These are phyloP conservation scores for Fusarium sp. DNA, from an alignment of 2,329 filamentous ascomycete genomes.

Conservation along the genomic window DNA sequence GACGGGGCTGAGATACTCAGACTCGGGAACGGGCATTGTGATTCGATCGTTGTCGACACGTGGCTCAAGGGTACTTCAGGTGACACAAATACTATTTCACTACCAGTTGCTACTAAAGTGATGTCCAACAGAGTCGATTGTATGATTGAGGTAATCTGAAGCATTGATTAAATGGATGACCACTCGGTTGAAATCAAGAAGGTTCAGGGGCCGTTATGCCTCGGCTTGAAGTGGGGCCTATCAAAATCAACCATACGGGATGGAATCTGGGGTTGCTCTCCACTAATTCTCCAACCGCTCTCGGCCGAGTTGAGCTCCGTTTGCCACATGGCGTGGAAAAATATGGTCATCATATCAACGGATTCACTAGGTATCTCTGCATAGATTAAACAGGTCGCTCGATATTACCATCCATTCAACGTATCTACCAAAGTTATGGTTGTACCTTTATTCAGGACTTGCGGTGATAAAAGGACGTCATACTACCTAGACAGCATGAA, in stretches of 20 bases:
- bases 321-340: not conserved
- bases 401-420: not conserved
- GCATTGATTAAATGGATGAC: not conserved
- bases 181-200: not conserved
- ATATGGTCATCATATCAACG: not conserved
- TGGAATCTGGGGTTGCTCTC: conserved; percentile 27
- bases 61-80: not conserved
- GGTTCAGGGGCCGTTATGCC: conserved; percentile 6
- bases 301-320: conserved; percentile 36
- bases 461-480: not conserved
- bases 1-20: conserved; percentile 80
- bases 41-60: not conserved
- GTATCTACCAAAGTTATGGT: not conserved
- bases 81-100: not conserved
- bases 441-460: not conserved
- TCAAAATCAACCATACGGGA: not conserved
- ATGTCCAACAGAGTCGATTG: not conserved
- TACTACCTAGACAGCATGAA: not conserved
- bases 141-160: not conserved
- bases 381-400: not conserved
- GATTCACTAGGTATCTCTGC: not conserved
- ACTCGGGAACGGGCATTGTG: conserved; percentile 73
- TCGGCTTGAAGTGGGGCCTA: conserved; percentile 32
- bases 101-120: no score
- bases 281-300: conserved; percentile 1